Evolutionary conservation across 345 rosid genomes (phyloP), one percentile per base, ranked within the genome.

Genomic region (Adansonia digitata): DNA sequence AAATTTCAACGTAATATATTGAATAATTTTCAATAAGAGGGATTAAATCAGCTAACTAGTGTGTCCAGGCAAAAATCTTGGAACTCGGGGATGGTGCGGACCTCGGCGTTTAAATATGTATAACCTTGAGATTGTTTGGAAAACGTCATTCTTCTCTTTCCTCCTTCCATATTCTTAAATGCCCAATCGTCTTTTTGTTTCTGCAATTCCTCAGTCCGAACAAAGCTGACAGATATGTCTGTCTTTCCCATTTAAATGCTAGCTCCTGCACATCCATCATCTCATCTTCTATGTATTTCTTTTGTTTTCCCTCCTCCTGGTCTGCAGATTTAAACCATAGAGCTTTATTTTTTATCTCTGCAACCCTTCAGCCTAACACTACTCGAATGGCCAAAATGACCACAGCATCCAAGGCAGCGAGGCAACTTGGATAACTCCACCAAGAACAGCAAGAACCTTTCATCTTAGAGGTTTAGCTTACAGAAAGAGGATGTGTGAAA

Each of bases 361-460:
- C 42, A 10, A 53, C 73, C 42, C 53, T 42, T n/a, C 22, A 20
- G 51, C 43, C 35, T 11, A 35, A 37, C 60, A n/a, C 56, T 71
- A 69, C 69, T 82, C 59, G 18, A 55, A 86, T 82, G 82, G 81
- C 81, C 35, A 34, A n/a, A 31, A 48, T 24, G 72, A 61, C 74
- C 55, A 61, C 72, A 35, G 14, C 57, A 24, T 39, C 62, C 56
- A 63, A 78, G 39, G 79, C 74, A 73, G 78, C 57, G 4, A 85
- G 75, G 72, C 83, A 70, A 66, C 94, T 90, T 48, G 77, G 81
- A 34, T 86, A 90, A 29, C 71, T 86, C 37, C 94, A 88, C 37
- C 79, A 78, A 64, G 88, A 90, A 64, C 81, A 83, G 51, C 91
- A 90, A 69, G 94, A 90, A 39, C 92, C 92, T 73, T 88, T 88